These are phyloP conservation scores for Reutealis trisperma DNA, from an alignment of 345 rosid species.

Conservation along the genomic window DNA sequence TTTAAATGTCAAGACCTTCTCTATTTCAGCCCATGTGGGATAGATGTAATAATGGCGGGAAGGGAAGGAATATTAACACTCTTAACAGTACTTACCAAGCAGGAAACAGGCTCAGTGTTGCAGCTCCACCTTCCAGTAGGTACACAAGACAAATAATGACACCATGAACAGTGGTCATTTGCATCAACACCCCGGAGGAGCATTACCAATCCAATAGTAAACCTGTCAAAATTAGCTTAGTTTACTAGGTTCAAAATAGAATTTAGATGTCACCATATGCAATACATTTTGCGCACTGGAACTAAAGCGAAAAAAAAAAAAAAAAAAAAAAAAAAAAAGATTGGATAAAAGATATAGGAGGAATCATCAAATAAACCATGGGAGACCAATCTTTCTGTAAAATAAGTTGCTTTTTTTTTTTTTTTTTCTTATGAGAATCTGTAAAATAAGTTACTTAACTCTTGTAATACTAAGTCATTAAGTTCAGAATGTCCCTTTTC, in stretches of 20 bases:
- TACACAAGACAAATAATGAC: constrained; percentile 88
- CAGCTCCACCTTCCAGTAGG: constrained; percentile 93
- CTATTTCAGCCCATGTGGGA: no score
- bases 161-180: constrained; percentile 93
- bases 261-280: neutral
- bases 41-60: neutral
- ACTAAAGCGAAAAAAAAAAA: neutral
- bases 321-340: neutral
- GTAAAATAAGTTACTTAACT: neutral
- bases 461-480: neutral
- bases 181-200: constrained; percentile 85
- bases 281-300: neutral
- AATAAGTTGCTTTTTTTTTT: neutral
- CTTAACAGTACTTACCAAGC: constrained; percentile 51
- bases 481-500: neutral
- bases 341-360: neutral
- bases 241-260: neutral
- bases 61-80: neutral
- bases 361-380: neutral
- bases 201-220: constrained; percentile 53
- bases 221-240: constrained; percentile 40
- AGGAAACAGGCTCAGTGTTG: constrained; percentile 57
- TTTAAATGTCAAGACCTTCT: no score
- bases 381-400: neutral
- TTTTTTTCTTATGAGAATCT: no score